phyloP scores from a whole-genome alignment of 768 basidiomycete genomes.

The Pisolithus tinctorius region DNA sequence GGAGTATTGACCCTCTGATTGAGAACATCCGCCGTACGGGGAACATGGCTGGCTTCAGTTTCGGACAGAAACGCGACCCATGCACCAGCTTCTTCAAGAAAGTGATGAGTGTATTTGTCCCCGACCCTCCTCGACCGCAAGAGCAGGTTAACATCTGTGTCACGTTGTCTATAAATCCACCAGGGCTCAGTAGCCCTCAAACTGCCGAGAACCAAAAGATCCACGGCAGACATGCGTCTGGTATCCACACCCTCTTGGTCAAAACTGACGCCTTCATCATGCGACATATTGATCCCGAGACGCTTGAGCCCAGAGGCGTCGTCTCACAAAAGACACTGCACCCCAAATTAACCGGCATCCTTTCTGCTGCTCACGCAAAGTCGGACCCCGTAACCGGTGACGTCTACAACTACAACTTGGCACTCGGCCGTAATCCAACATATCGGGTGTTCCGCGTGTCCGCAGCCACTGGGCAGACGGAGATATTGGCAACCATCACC shows the following conservation, averaged over 20 bases:
- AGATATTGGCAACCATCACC: constrained; percentile 29
- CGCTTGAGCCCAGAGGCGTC: constrained; percentile 30
- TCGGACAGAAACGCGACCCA: constrained; percentile 28
- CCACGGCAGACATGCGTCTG: constrained; percentile 17
- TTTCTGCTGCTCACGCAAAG: constrained; percentile 33
- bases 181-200: constrained; percentile 18
- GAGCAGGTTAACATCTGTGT: constrained; percentile 19
- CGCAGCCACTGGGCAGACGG: constrained; percentile 24
- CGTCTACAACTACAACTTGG: constrained; percentile 29
- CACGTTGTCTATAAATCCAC: constrained; percentile 26
- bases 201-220: constrained; percentile 14
- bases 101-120: constrained; percentile 25
- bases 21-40: constrained; percentile 23
- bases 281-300: constrained; percentile 30
- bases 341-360: constrained; percentile 25
- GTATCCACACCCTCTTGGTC: constrained; percentile 23
- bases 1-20: constrained; percentile 21
- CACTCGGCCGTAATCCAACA: constrained; percentile 18
- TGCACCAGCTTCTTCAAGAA: constrained; percentile 24
- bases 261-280: constrained; percentile 25
- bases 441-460: constrained; percentile 33
- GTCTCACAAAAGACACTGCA: constrained; percentile 24
- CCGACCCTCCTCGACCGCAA: constrained; percentile 1
- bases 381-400: constrained; percentile 31
- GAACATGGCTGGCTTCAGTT: constrained; percentile 10